Percentiles rank a stretch among this genome's conserved stretches.
phyloP scores from a whole-genome alignment of 1,284 basidiomycete genomes.

The Sanghuangporus weigelae region DNA sequence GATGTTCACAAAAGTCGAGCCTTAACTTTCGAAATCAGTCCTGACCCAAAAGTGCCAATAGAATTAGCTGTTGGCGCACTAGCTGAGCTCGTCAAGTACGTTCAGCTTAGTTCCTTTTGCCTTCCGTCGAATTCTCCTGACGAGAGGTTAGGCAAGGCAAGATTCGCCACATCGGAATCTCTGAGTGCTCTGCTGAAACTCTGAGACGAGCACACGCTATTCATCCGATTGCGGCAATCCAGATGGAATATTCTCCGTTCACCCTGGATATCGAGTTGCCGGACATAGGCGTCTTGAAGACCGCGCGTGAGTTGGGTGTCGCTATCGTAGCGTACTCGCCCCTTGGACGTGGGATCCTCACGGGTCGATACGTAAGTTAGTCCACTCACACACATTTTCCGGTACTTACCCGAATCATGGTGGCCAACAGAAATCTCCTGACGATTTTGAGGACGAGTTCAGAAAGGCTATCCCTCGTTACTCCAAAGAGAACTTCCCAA shows the following conservation, averaged over 20 bases:
- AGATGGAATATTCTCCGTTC: slow-evolving; percentile 64
- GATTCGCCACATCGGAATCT: slow-evolving; percentile 56
- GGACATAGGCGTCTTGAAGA: slow-evolving; percentile 41
- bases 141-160: slow-evolving; percentile 44
- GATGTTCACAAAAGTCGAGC: not conserved
- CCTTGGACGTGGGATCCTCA: slow-evolving; percentile 57
- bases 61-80: slow-evolving; percentile 47
- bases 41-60: slow-evolving; percentile 40
- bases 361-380: slow-evolving; percentile 43
- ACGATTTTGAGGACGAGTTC: slow-evolving; percentile 50
- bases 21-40: slow-evolving; percentile 25
- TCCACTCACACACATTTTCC: not conserved
- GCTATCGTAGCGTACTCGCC: slow-evolving; percentile 57
- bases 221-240: slow-evolving; percentile 55
- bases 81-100: slow-evolving; percentile 50
- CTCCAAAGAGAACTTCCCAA: slow-evolving; percentile 48
- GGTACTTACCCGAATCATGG: not conserved
- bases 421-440: slow-evolving; percentile 34
- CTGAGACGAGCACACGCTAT: slow-evolving; percentile 60
- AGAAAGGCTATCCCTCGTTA: slow-evolving; percentile 28
- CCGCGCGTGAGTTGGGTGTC: slow-evolving; percentile 48
- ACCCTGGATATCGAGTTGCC: slow-evolving; percentile 46
- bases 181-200: slow-evolving; percentile 52
- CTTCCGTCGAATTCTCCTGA: not conserved
- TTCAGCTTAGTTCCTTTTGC: not conserved